These are phyloP conservation scores for Wallacemonas sp. DNA, from an alignment of 208 protist genomes.

Conservation along the genomic window DNA sequence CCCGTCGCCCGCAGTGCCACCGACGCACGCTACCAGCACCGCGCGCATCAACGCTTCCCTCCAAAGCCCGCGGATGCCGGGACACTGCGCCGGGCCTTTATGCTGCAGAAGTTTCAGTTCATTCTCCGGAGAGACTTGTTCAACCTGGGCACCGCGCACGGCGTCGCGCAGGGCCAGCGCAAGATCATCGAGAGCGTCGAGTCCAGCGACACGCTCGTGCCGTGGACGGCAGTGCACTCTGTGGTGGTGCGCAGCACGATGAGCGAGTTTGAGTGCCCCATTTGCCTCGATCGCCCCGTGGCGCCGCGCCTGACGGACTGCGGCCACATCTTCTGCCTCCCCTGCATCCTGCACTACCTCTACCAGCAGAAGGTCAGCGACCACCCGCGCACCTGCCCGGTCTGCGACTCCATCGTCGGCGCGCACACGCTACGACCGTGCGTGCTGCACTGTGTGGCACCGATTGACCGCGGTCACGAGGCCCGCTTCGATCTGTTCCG, in stretches of 20 bases:
- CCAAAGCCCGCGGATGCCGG: slow-evolving; percentile 39
- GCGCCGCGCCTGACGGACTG: slow-evolving; percentile 86
- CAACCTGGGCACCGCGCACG: slow-evolving; percentile 27
- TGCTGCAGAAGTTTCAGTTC: slow-evolving; percentile 91
- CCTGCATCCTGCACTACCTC: slow-evolving; percentile 81
- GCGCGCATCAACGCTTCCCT: slow-evolving; percentile 10
- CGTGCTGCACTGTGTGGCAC: slow-evolving; percentile 44
- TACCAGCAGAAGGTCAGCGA: slow-evolving; percentile 38
- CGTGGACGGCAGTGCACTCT: slow-evolving; percentile 81
- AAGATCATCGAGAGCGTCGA: slow-evolving; percentile 60
- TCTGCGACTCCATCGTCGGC: slow-evolving; percentile 66
- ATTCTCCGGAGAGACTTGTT: slow-evolving; percentile 76
- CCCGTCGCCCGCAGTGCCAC: slow-evolving; percentile 2
- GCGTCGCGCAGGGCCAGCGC: slow-evolving; percentile 64
- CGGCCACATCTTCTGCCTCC: slow-evolving; percentile 82
- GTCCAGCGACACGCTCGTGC: slow-evolving; percentile 52
- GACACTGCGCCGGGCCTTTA: slow-evolving; percentile 69
- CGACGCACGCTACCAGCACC: slow-evolving; percentile 29
- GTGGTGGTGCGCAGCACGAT: slow-evolving; percentile 72
- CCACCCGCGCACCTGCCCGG: slow-evolving; percentile 67
- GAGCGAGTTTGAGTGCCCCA: slow-evolving; percentile 84
- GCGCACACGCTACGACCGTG: slow-evolving; percentile 59
- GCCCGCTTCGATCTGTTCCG: slow-evolving; percentile 73
- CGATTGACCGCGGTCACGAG: slow-evolving; percentile 27
- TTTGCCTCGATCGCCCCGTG: slow-evolving; percentile 73